phyloP scores from a whole-genome alignment of 768 basidiomycete genomes.

The Lentinula detonsa region DNA sequence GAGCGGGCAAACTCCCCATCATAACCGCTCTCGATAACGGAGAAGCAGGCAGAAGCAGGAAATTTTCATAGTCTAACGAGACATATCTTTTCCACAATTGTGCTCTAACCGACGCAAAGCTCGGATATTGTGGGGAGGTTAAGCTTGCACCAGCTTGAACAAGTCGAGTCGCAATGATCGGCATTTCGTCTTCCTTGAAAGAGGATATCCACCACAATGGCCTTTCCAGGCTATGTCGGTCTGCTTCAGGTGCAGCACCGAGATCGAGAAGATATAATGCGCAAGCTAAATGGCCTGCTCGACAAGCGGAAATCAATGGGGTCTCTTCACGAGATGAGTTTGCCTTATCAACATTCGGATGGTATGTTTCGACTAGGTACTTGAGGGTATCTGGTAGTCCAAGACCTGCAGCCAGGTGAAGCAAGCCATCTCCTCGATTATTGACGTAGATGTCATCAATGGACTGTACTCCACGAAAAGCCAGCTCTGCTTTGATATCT shows the following conservation, averaged over 20 bases:
- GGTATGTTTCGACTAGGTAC: conserved; percentile 6
- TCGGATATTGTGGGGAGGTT: not conserved
- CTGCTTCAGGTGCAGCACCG: conserved; percentile 7
- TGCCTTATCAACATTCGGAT: conserved; percentile 1
- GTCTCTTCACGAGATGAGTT: conserved; percentile 5
- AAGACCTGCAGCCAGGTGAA: conserved; percentile 7
- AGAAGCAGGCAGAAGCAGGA: conserved; percentile 3
- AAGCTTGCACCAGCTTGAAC: not conserved
- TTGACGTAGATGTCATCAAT: conserved; percentile 10
- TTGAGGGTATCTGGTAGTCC: not conserved
- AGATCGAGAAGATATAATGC: conserved; percentile 7
- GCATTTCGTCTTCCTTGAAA: not conserved
- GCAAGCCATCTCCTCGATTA: conserved; percentile 8
- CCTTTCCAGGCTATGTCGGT: not conserved
- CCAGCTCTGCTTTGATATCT: conserved; percentile 6
- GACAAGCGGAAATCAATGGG: conserved; percentile 7
- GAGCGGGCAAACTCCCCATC: conserved; percentile 6
- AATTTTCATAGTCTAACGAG: conserved; percentile 7
- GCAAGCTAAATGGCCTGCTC: conserved; percentile 4
- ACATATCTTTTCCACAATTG: not conserved
- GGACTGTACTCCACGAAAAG: conserved; percentile 4
- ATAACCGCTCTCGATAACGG: conserved; percentile 9
- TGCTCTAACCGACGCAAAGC: not conserved
- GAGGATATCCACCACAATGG: conserved; percentile 9
- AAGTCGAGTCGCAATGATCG: not conserved